These are phyloP conservation scores for Fraxinus dipetala DNA, from an alignment of 305 asterid species.

Conservation along the genomic window DNA sequence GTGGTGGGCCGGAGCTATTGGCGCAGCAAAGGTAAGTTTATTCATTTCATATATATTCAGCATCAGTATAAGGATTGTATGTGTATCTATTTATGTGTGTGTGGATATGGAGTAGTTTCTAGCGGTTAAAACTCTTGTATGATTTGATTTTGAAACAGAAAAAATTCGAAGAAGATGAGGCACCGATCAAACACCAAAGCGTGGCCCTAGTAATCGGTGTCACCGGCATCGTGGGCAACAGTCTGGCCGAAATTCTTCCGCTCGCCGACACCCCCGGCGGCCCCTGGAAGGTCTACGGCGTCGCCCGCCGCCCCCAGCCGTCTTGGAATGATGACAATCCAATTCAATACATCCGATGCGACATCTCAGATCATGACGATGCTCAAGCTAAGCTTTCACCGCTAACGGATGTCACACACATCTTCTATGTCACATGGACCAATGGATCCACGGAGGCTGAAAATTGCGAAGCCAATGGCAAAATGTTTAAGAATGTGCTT, in stretches of 20 bases:
- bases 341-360: constrained; percentile 46
- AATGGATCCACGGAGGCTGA: constrained; percentile 40
- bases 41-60: not conserved
- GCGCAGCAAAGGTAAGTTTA: constrained; percentile 52
- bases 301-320: constrained; percentile 62
- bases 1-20: constrained; percentile 97
- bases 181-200: constrained; percentile 40
- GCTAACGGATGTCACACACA: constrained; percentile 45
- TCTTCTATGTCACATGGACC: constrained; percentile 52
- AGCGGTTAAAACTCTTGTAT: not conserved
- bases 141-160: constrained; percentile 33
- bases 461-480: constrained; percentile 45
- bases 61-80: not conserved
- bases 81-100: not conserved
- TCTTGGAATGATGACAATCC: constrained; percentile 52
- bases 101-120: not conserved
- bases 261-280: constrained; percentile 67
- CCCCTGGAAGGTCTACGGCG: constrained; percentile 65
- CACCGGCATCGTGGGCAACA: constrained; percentile 60
- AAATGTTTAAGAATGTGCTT: constrained; percentile 45
- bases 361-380: constrained; percentile 40
- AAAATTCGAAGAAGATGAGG: constrained; percentile 40
- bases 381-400: constrained; percentile 36
- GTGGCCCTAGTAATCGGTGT: constrained; percentile 55
- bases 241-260: constrained; percentile 60